These are phyloP conservation scores for Candida koratica DNA, from an alignment of 805 yeast species.

Conservation along the genomic window DNA sequence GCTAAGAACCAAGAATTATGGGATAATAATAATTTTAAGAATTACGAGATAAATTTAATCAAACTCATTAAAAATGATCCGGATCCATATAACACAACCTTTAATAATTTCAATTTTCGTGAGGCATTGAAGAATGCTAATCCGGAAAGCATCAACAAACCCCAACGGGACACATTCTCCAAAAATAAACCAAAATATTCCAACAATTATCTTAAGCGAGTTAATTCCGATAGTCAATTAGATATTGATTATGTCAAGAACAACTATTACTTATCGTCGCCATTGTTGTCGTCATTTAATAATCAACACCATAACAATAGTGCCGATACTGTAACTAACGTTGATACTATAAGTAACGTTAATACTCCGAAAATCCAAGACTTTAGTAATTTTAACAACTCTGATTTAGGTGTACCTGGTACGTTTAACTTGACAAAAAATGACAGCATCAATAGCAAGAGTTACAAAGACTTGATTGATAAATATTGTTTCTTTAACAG, in stretches of 20 bases:
- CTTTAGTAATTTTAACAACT: constrained; percentile 1
- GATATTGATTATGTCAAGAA: constrained; percentile 31
- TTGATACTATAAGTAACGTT: constrained; percentile 2
- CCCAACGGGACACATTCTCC: constrained; percentile 5
- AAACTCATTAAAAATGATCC: constrained; percentile 15
- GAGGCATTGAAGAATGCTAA: constrained; percentile 1
- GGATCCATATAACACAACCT: constrained; percentile 5
- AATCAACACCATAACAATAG: constrained; percentile 6
- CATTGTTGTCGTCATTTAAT: constrained; percentile 26
- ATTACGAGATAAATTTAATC: constrained; percentile 52
- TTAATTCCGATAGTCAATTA: constrained; percentile 23
- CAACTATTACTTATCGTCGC: constrained; percentile 35
- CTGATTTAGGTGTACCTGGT: constrained; percentile 6
- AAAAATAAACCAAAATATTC: constrained; percentile 34
- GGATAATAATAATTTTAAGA: constrained; percentile 68
- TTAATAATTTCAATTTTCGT: constrained; percentile 3
- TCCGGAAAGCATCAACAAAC: neutral
- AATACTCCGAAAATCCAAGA: neutral
- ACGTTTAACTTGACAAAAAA: constrained; percentile 9
- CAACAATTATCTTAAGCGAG: constrained; percentile 32
- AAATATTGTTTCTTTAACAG: constrained; percentile 54
- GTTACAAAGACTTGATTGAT: constrained; percentile 55
- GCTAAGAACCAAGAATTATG: constrained; percentile 54
- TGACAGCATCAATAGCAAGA: constrained; percentile 31
- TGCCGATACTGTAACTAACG: constrained; percentile 4